phyloP scores from a whole-genome alignment of 192 early-diverging fungal species.

The Coemansia sp. region DNA sequence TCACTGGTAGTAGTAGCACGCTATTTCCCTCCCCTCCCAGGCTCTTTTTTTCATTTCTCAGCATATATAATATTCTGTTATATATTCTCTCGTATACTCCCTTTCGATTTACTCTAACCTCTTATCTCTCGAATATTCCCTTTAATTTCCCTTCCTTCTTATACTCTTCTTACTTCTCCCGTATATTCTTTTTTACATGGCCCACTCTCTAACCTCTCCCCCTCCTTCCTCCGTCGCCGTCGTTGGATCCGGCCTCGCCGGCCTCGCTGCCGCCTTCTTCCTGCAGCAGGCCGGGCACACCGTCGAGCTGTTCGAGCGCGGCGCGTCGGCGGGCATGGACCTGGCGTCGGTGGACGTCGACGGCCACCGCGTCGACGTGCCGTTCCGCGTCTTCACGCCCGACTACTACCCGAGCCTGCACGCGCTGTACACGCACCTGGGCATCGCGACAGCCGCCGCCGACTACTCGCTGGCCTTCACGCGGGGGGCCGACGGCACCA shows the following conservation, averaged over 20 bases:
- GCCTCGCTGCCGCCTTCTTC: conserved; percentile 44
- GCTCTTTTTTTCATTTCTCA: background rate
- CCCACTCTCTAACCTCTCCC: too few species aligned
- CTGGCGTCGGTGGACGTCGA: conserved; percentile 43
- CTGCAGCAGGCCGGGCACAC: conserved; percentile 32
- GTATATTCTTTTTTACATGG: too few species aligned
- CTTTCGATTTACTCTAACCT: too few species aligned
- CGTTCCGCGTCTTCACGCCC: conserved; percentile 53
- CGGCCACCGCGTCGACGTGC: conserved; percentile 49
- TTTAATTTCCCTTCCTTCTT: too few species aligned
- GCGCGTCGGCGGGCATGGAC: conserved; percentile 42
- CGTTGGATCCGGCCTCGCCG: conserved; percentile 51
- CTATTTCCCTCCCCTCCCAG: too few species aligned
- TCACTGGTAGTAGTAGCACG: conserved; percentile 39
- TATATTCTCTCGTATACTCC: too few species aligned
- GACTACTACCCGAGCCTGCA: conserved; percentile 52
- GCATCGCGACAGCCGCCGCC: conserved; percentile 29
- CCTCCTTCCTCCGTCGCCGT: too few species aligned
- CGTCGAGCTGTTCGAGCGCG: conserved; percentile 46
- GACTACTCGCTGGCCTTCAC: conserved; percentile 53
- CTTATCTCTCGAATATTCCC: too few species aligned
- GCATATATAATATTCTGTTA: background rate
- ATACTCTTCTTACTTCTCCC: too few species aligned
- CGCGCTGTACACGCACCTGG: conserved; percentile 43
- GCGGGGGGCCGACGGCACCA: background rate